These are phyloP conservation scores for Starmerella davenportii DNA, from an alignment of 805 yeast species.

Conservation along the genomic window DNA sequence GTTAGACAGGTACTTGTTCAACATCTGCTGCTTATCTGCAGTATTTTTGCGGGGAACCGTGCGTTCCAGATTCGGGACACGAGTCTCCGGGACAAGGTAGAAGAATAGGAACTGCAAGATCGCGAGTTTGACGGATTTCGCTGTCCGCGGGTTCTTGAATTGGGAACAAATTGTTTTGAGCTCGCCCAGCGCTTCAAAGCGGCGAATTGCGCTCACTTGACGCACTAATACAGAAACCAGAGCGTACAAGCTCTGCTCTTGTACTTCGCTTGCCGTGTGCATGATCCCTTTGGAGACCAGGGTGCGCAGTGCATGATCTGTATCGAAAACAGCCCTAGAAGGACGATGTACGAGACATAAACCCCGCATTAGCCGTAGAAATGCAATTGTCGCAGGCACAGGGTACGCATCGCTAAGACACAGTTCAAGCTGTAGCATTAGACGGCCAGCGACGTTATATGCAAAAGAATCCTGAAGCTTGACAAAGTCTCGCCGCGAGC, in stretches of 20 bases:
- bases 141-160: constrained; percentile 25
- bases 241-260: constrained; percentile 32
- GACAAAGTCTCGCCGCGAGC: constrained; percentile 23
- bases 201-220: constrained; percentile 37
- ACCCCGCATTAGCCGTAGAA: constrained; percentile 33
- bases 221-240: constrained; percentile 42
- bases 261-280: constrained; percentile 15
- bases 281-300: constrained; percentile 7
- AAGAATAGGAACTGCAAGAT: constrained; percentile 52
- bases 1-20: constrained; percentile 29
- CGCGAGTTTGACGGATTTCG: constrained; percentile 42
- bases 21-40: constrained; percentile 29
- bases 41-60: constrained; percentile 24
- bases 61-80: constrained; percentile 15
- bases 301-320: constrained; percentile 22
- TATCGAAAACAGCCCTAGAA: constrained; percentile 33
- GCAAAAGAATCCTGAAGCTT: constrained; percentile 36
- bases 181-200: constrained; percentile 41
- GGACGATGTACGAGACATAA: constrained; percentile 39
- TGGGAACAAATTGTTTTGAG: constrained; percentile 34
- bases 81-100: constrained; percentile 45
- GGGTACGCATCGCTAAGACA: neutral
- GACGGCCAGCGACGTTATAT: constrained; percentile 30
- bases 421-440: constrained; percentile 14
- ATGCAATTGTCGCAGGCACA: constrained; percentile 8